These are phyloP conservation scores for Hypsizygus marmoreus DNA, from an alignment of 768 basidiomycete species.

Conservation along the genomic window DNA sequence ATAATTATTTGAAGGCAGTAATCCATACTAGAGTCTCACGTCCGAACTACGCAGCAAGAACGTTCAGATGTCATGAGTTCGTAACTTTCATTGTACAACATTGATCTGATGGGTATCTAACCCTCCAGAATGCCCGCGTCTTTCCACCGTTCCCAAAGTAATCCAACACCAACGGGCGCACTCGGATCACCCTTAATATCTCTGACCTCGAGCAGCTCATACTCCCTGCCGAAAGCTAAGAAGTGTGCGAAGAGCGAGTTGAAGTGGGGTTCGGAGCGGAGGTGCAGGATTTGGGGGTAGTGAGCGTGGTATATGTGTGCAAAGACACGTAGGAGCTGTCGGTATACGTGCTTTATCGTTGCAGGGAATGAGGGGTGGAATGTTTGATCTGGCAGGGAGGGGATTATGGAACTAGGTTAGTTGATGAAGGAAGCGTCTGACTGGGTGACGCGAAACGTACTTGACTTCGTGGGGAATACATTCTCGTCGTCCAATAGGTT, in stretches of 20 bases:
- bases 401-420: constrained; percentile 4
- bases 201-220: constrained; percentile 85
- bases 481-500: constrained; percentile 93
- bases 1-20: no score
- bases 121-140: constrained; percentile 77
- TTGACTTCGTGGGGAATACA: constrained; percentile 94
- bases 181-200: constrained; percentile 77
- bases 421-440: background rate
- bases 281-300: constrained; percentile 86
- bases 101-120: no score
- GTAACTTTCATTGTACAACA: no score
- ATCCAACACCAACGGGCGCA: constrained; percentile 67
- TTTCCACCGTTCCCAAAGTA: constrained; percentile 88
- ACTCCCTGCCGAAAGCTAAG: constrained; percentile 92
- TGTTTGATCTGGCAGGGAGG: constrained; percentile 60
- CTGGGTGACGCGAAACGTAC: constrained; percentile 41
- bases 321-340: constrained; percentile 94
- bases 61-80: no score
- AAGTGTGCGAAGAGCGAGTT: constrained; percentile 98
- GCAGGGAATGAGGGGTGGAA: constrained; percentile 89
- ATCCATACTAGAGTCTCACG: no score
- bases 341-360: constrained; percentile 91
- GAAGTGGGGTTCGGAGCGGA: constrained; percentile 93
- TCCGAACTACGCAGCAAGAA: no score
- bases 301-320: constrained; percentile 98